Conservation (phyloP, 257 asterid genomes). For the Galeopsis tetrahit region DNA sequence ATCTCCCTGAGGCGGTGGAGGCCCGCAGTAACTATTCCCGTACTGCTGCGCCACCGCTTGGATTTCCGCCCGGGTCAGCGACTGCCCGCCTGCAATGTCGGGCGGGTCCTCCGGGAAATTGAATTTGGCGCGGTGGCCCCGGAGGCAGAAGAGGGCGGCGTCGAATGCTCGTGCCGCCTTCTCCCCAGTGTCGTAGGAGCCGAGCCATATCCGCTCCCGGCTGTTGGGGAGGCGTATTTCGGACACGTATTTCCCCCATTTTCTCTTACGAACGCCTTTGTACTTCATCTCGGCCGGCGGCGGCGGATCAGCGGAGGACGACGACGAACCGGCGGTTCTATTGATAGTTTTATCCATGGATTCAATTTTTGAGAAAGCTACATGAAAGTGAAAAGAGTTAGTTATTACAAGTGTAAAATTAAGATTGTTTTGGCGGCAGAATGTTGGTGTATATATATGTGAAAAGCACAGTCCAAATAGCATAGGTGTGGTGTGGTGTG, state of each 20-base stretch:
- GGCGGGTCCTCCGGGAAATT: constrained; percentile 60
- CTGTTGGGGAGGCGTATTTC: constrained; percentile 76
- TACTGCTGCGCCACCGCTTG: constrained; percentile 56
- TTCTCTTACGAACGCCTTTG: constrained; percentile 67
- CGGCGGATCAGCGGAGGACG: neutral
- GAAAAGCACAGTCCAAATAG: constrained; percentile 14
- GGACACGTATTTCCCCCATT: constrained; percentile 77
- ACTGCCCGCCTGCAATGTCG: constrained; percentile 44
- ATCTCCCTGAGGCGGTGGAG: neutral
- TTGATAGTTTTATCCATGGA: neutral
- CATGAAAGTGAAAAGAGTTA: neutral
- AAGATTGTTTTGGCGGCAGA: neutral
- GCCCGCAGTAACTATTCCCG: constrained; percentile 1
- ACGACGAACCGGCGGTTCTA: neutral
- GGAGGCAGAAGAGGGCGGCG: constrained; percentile 71
- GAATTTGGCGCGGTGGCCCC: constrained; percentile 59
- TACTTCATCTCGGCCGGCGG: constrained; percentile 28
- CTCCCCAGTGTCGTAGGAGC: constrained; percentile 64
- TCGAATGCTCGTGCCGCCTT: constrained; percentile 84
- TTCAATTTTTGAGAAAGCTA: neutral
- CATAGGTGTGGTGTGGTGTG: too few species aligned
- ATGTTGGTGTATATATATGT: neutral
- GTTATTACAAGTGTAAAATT: neutral
- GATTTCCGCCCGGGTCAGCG: constrained; percentile 51
- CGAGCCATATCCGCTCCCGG: constrained; percentile 79